Conservation (phyloP, 2,329 filamentous ascomycete species). For the Anisogramma anomala region DNA sequence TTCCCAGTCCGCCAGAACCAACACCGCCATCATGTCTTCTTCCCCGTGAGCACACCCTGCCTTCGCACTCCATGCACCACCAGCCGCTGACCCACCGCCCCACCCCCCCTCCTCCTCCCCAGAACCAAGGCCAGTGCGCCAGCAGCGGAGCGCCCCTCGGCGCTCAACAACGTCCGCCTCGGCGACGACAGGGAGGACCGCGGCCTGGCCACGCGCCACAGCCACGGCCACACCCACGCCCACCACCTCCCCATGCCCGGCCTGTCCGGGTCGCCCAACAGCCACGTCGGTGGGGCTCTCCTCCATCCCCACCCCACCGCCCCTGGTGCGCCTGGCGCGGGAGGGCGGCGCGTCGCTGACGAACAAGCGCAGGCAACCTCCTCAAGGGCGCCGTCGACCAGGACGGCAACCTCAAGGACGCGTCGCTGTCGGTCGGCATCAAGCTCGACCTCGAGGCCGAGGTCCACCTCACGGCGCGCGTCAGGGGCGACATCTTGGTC, state of each 20-base stretch:
- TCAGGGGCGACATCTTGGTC: slow-evolving; percentile 50
- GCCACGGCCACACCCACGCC: slow-evolving; percentile 3
- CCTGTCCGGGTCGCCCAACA: slow-evolving; percentile 8
- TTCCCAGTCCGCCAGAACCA: background rate
- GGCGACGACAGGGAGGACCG: background rate
- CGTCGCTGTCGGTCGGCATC: slow-evolving; percentile 48
- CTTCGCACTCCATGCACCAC: too few relatives aligned
- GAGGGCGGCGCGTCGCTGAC: background rate
- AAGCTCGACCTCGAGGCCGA: slow-evolving; percentile 53
- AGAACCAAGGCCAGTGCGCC: slow-evolving; percentile 9
- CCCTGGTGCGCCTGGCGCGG: too few relatives aligned
- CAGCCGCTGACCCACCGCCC: too few relatives aligned
- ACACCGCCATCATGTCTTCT: slow-evolving; percentile 11
- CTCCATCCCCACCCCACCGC: background rate
- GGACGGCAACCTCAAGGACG: slow-evolving; percentile 44
- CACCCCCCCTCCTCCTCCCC: too few relatives aligned
- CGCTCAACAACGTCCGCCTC: slow-evolving; percentile 8
- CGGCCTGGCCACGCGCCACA: background rate
- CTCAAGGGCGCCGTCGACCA: slow-evolving; percentile 46
- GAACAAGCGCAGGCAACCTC: slow-evolving; percentile 33
- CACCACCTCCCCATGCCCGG: slow-evolving; percentile 8
- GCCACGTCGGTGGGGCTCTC: slow-evolving; percentile 5
- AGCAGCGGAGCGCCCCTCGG: background rate
- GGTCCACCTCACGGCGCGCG: slow-evolving; percentile 47
- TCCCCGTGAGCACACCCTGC: slow-evolving; percentile 12